Percentiles rank a stretch among this genome's conserved stretches.
Evolutionary conservation across 2,329 filamentous ascomycete species (phyloP).

Genomic region (Fusarium aywerte): DNA sequence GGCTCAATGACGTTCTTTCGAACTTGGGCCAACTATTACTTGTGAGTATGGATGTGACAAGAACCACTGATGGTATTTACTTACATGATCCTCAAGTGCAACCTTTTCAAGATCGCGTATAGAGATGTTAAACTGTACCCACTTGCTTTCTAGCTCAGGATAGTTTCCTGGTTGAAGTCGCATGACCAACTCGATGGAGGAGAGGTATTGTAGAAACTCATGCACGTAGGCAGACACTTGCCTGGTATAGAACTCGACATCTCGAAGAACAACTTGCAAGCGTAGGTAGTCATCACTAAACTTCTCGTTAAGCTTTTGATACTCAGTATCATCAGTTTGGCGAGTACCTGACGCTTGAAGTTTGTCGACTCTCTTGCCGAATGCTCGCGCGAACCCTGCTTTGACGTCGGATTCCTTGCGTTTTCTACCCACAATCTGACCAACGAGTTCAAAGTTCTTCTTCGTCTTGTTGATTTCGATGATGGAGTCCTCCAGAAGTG

Average conservation of each 20-base stretch:
- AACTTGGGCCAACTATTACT: slow-evolving; percentile 69
- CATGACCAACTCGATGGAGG: slow-evolving; percentile 85
- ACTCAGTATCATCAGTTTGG: slow-evolving; percentile 81
- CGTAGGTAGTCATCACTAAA: slow-evolving; percentile 94
- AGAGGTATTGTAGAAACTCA: slow-evolving; percentile 82
- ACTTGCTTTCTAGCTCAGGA: slow-evolving; percentile 91
- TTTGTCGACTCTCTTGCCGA: slow-evolving; percentile 89
- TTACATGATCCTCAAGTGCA: slow-evolving; percentile 85
- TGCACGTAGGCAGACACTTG: slow-evolving; percentile 82
- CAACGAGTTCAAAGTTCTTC: slow-evolving; percentile 92
- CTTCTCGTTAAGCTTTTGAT: slow-evolving; percentile 82
- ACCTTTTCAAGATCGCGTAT: slow-evolving; percentile 87
- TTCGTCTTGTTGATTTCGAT: slow-evolving; percentile 95
- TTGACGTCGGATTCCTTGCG: slow-evolving; percentile 90
- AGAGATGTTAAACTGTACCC: slow-evolving; percentile 88
- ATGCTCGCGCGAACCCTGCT: slow-evolving; percentile 85
- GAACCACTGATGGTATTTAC: slow-evolving; percentile 46
- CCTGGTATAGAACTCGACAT: slow-evolving; percentile 93
- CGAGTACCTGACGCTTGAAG: slow-evolving; percentile 71
- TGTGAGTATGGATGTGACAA: slow-evolving; percentile 1
- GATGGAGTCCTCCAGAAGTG: slow-evolving; percentile 71
- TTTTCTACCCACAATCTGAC: slow-evolving; percentile 85
- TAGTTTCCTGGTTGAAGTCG: slow-evolving; percentile 76
- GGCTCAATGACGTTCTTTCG: slow-evolving; percentile 87
- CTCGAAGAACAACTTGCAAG: slow-evolving; percentile 89